Conservation (phyloP, 768 basidiomycete genomes). For the Pleurotus giganteus region DNA sequence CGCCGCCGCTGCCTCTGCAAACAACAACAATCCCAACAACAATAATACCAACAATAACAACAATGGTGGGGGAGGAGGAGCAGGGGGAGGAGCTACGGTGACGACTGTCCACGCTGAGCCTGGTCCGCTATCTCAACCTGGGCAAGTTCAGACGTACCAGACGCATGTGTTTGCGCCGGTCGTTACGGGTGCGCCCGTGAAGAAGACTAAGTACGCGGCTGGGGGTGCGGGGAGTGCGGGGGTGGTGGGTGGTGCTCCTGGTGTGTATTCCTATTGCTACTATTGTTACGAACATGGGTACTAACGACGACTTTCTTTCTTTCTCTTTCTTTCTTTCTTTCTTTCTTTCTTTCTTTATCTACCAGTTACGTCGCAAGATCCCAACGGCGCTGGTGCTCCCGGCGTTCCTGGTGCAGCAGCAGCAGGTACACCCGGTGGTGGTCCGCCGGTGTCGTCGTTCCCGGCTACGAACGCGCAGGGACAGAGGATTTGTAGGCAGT, state of each 20-base stretch:
- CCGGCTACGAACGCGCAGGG: constrained; percentile 57
- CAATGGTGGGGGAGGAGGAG: too few relatives aligned
- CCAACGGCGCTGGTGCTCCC: background rate
- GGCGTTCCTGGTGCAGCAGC: background rate
- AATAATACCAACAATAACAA: constrained; percentile 5
- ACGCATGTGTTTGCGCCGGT: constrained; percentile 74
- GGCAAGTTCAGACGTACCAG: constrained; percentile 43
- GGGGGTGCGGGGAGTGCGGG: too few relatives aligned
- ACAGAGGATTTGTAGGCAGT: constrained; percentile 76
- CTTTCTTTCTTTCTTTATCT: constrained; percentile 9
- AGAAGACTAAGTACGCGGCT: constrained; percentile 53
- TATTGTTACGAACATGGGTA: background rate
- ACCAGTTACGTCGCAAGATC: constrained; percentile 18
- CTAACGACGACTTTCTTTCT: constrained; percentile 9
- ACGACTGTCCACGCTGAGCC: constrained; percentile 13
- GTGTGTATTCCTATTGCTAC: too few relatives aligned
- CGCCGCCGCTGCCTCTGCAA: constrained; percentile 20
- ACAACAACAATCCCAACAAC: constrained; percentile 9
- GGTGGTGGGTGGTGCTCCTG: too few relatives aligned
- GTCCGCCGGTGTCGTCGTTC: constrained; percentile 28
- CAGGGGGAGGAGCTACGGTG: too few relatives aligned
- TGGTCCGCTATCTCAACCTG: constrained; percentile 23
- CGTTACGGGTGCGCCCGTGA: constrained; percentile 69
- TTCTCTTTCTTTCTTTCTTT: constrained; percentile 9
- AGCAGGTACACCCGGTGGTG: constrained; percentile 5